These are phyloP conservation scores for Thielaviopsis euricoi DNA, from an alignment of 2,329 filamentous ascomycete genomes.

Conservation along the genomic window DNA sequence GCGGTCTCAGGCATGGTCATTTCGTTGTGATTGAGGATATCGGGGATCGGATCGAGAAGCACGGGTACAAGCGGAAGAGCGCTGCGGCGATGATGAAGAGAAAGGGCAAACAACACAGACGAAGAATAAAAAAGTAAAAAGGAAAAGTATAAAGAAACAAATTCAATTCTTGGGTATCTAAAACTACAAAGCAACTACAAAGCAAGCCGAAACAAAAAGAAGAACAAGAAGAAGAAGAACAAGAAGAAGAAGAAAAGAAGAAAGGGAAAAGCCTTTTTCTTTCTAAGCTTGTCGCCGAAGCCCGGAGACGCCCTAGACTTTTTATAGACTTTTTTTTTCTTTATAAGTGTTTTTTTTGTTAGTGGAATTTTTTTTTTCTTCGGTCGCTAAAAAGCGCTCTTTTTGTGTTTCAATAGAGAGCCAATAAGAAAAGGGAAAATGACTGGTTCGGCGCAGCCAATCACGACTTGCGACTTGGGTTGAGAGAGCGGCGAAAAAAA, in stretches of 20 bases:
- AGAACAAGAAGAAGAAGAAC: neutral
- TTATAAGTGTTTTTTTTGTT: no score
- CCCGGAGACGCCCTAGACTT: conserved; percentile 4
- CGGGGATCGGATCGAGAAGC: neutral
- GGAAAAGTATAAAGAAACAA: neutral
- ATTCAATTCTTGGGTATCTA: neutral
- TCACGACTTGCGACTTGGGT: no score
- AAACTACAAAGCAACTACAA: neutral
- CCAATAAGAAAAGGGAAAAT: neutral
- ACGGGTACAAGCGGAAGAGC: neutral
- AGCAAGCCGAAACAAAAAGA: neutral
- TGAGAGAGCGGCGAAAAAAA: no score
- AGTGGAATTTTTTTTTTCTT: no score
- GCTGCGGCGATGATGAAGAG: no score
- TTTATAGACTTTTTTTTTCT: no score
- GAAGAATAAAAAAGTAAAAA: neutral
- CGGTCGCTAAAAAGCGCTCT: no score
- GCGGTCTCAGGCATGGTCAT: conserved; percentile 6
- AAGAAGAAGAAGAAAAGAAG: neutral
- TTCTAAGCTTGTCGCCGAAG: conserved; percentile 9
- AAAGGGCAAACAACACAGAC: neutral
- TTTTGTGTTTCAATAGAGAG: no score
- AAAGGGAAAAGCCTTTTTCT: neutral
- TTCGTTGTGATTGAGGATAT: neutral
- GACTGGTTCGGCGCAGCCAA: no score